Conservation (phyloP, 2,329 filamentous ascomycete species). For the Arthrobotrys entomopaga region DNA sequence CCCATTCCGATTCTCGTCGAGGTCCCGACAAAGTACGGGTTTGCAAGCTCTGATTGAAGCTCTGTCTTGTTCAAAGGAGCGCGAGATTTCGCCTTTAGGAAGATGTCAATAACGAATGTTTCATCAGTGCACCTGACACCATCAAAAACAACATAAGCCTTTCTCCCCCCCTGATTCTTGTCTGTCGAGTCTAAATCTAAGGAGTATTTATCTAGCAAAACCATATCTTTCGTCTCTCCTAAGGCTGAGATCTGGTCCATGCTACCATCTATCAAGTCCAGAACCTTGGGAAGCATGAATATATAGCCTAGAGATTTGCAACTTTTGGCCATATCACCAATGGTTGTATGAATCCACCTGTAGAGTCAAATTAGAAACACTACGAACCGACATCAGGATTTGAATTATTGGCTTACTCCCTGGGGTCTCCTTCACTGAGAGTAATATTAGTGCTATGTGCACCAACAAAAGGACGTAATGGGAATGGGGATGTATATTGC, state of each 20-base stretch:
- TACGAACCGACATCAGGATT: not conserved
- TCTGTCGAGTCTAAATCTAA: not conserved
- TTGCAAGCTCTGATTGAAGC: constrained; percentile 3
- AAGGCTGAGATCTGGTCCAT: not conserved
- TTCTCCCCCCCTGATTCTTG: not conserved
- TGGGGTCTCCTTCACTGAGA: constrained; percentile 20
- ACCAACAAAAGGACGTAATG: constrained; percentile 40
- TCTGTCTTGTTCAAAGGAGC: not conserved
- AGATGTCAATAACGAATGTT: constrained; percentile 13
- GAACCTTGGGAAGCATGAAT: constrained; percentile 12
- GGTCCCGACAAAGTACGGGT: constrained; percentile 18
- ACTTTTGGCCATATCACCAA: constrained; percentile 45
- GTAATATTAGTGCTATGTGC: not conserved
- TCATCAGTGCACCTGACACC: constrained; percentile 21
- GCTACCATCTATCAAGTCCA: not conserved
- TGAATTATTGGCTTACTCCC: constrained; percentile 8
- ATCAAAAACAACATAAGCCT: constrained; percentile 15
- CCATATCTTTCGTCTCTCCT: not conserved
- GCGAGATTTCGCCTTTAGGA: constrained; percentile 14
- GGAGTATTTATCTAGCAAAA: not conserved
- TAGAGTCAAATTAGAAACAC: not conserved
- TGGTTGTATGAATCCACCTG: constrained; percentile 45
- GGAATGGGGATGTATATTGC: constrained; percentile 34
- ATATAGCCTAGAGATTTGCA: constrained; percentile 33
- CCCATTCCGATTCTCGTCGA: constrained; percentile 31